A percentile compares a stretch with the other conserved stretches of the same genome.
phyloP scores from a whole-genome alignment of 495 filamentous ascomycete genomes.

The Massariosphaeria phaeospora region DNA sequence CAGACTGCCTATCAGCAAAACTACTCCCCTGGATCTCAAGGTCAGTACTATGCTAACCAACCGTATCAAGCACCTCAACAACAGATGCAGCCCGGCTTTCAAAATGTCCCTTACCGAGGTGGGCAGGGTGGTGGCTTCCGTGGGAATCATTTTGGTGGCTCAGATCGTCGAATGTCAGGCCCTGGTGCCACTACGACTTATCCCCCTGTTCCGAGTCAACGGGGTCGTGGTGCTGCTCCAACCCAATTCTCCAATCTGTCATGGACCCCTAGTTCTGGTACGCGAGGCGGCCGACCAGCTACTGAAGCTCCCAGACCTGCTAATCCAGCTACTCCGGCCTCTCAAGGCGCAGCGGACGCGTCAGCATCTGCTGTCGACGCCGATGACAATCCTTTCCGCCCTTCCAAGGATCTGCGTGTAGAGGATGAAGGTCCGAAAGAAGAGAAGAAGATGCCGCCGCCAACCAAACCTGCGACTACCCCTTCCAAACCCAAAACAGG shows the following conservation, averaged over 20 bases:
- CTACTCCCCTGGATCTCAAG: constrained; percentile 46
- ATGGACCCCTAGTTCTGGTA: constrained; percentile 51
- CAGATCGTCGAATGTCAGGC: constrained; percentile 50
- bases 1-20: constrained; percentile 51
- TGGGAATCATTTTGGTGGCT: constrained; percentile 48
- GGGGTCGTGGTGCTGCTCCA: constrained; percentile 42
- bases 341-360: constrained; percentile 34
- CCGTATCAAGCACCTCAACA: constrained; percentile 53
- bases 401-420: constrained; percentile 57
- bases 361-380: constrained; percentile 43
- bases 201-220: constrained; percentile 2
- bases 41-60: constrained; percentile 50
- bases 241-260: constrained; percentile 58
- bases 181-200: constrained; percentile 35
- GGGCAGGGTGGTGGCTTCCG: constrained; percentile 50
- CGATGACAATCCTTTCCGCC: constrained; percentile 57
- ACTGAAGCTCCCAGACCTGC: constrained; percentile 21
- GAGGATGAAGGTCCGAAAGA: constrained; percentile 54
- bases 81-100: constrained; percentile 48
- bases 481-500: constrained; percentile 52
- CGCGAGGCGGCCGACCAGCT: constrained; percentile 44
- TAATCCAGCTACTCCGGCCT: constrained; percentile 22
- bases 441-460: constrained; percentile 50
- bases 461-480: constrained; percentile 45
- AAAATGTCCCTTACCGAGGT: constrained; percentile 49